These are phyloP conservation scores for Ilex asprella DNA, from an alignment of 257 asterid genomes.

Conservation along the genomic window DNA sequence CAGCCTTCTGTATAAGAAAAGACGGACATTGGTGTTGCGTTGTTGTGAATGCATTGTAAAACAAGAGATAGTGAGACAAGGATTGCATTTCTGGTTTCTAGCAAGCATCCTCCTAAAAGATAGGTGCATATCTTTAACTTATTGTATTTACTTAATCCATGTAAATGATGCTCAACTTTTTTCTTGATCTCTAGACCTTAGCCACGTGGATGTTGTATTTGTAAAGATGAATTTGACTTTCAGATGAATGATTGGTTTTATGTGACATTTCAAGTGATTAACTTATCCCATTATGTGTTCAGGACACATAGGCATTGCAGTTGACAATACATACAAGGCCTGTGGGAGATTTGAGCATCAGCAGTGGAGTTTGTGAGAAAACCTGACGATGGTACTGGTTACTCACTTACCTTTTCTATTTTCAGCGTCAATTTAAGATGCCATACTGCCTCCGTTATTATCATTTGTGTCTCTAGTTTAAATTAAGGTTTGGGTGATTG, in stretches of 20 bases:
- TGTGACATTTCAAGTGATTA: conserved; percentile 8
- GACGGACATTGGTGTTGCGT: too few species aligned
- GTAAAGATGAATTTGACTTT: not conserved
- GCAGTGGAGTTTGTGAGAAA: conserved; percentile 79
- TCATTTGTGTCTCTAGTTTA: conserved; percentile 1
- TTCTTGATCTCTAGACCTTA: too few species aligned
- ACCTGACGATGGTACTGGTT: conserved; percentile 62
- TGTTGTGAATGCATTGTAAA: too few species aligned
- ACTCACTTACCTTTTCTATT: conserved; percentile 6
- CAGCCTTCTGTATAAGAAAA: too few species aligned
- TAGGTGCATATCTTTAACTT: too few species aligned
- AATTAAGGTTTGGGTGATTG: not conserved
- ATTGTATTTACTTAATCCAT: too few species aligned
- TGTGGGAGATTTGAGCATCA: conserved; percentile 74
- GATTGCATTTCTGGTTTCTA: too few species aligned
- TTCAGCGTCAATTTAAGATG: not conserved
- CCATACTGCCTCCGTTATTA: not conserved
- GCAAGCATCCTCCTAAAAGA: too few species aligned
- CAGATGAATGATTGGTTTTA: conserved; percentile 1
- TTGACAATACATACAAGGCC: conserved; percentile 68
- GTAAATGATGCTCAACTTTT: too few species aligned
- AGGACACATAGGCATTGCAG: conserved; percentile 88
- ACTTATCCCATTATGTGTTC: conserved; percentile 18
- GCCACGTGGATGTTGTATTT: not conserved
- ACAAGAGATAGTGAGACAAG: too few species aligned